These are phyloP conservation scores for Erodium chrysanthum DNA, from an alignment of 441 rosid genomes.

Conservation along the genomic window DNA sequence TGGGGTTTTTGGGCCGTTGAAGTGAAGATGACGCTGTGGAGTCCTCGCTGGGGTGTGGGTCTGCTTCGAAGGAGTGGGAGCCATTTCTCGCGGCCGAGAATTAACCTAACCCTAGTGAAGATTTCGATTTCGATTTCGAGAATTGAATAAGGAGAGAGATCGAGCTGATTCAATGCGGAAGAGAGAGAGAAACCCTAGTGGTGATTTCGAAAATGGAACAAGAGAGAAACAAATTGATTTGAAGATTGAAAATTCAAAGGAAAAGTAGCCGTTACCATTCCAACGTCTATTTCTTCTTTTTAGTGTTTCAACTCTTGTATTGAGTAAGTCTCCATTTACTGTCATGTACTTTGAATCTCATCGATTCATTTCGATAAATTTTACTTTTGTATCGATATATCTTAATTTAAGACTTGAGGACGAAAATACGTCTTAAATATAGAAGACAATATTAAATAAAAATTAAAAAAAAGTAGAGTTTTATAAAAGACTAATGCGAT, in stretches of 20 bases:
- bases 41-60: slow-evolving; percentile 41
- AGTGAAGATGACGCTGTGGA: slow-evolving; percentile 57
- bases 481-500: too few relatives aligned
- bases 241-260: neutral
- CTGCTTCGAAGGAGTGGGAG: slow-evolving; percentile 48
- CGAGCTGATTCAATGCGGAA: neutral
- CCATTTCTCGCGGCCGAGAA: slow-evolving; percentile 31
- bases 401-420: too few relatives aligned
- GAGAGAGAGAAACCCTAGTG: neutral
- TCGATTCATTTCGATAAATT: too few relatives aligned
- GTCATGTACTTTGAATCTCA: too few relatives aligned
- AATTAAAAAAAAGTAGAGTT: too few relatives aligned
- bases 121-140: too few relatives aligned
- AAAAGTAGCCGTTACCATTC: slow-evolving; percentile 2
- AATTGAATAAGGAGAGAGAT: neutral
- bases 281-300: neutral
- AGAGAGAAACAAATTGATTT: neutral
- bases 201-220: neutral
- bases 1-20: slow-evolving; percentile 20
- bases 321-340: too few relatives aligned
- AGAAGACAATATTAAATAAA: too few relatives aligned
- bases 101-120: too few relatives aligned
- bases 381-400: too few relatives aligned
- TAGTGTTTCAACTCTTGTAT: too few relatives aligned
- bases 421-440: too few relatives aligned